Percentiles rank a stretch among this genome's conserved stretches.
Evolutionary conservation across 768 basidiomycete genomes (phyloP).

Genomic region (Lactarius evosmus): DNA sequence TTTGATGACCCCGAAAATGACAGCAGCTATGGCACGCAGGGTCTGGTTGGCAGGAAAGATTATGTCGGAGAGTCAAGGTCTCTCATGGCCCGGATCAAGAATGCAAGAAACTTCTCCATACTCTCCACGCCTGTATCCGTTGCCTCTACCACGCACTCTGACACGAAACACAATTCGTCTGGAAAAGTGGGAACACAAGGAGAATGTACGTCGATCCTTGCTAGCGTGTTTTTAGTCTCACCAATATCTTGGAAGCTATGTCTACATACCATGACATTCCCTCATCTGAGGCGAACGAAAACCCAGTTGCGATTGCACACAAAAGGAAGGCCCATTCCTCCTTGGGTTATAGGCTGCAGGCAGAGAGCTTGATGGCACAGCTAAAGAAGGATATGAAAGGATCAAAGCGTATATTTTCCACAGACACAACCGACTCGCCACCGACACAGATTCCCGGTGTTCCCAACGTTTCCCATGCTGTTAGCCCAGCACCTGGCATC

Average conservation of each 20-base stretch:
- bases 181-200: not conserved
- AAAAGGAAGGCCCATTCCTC: slow-evolving; percentile 51
- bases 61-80: slow-evolving; percentile 75
- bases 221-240: not conserved
- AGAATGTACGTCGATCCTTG: slow-evolving; percentile 1
- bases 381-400: slow-evolving; percentile 78
- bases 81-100: slow-evolving; percentile 78
- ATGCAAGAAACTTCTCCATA: slow-evolving; percentile 73
- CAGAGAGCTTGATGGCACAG: slow-evolving; percentile 79
- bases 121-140: slow-evolving; percentile 57
- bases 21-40: slow-evolving; percentile 47
- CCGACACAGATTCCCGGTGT: slow-evolving; percentile 12
- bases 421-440: slow-evolving; percentile 56
- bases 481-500: not conserved
- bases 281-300: not conserved
- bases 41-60: slow-evolving; percentile 53
- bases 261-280: not conserved
- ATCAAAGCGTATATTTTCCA: slow-evolving; percentile 68
- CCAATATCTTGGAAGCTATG: slow-evolving; percentile 1
- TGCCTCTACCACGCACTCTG: slow-evolving; percentile 30
- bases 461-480: slow-evolving; percentile 1
- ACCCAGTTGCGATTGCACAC: slow-evolving; percentile 25
- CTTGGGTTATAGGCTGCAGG: slow-evolving; percentile 68
- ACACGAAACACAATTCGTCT: not conserved
- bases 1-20: slow-evolving; percentile 50